Conservation (phyloP, 768 basidiomycete genomes). For the Pisolithus orientalis region DNA sequence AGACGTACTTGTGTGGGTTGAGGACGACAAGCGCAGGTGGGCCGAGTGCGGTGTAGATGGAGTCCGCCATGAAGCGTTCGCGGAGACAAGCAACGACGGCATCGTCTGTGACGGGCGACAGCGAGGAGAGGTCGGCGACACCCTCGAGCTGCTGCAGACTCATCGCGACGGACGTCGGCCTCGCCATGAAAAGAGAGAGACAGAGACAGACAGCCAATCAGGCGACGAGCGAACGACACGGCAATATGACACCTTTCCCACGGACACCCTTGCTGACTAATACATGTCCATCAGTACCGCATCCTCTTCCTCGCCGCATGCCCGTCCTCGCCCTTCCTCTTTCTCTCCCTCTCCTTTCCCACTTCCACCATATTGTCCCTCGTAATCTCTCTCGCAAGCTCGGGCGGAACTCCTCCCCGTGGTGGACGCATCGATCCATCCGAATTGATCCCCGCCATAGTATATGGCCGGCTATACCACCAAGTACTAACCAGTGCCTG, state of each 20-base stretch:
- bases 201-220: neutral
- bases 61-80: slow-evolving; percentile 81
- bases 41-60: slow-evolving; percentile 71
- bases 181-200: slow-evolving; percentile 2
- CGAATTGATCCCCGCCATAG: neutral
- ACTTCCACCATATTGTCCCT: slow-evolving; percentile 18
- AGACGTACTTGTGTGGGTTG: slow-evolving; percentile 89
- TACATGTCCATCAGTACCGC: neutral
- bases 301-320: slow-evolving; percentile 65
- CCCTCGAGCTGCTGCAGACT: slow-evolving; percentile 63
- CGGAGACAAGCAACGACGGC: slow-evolving; percentile 79
- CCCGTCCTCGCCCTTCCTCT: slow-evolving; percentile 52
- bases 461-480: neutral
- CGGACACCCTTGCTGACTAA: slow-evolving; percentile 10
- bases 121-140: slow-evolving; percentile 59
- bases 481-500: neutral
- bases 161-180: slow-evolving; percentile 38
- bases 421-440: slow-evolving; percentile 15
- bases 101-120: slow-evolving; percentile 73
- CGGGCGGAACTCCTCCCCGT: slow-evolving; percentile 26
- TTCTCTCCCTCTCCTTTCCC: slow-evolving; percentile 15
- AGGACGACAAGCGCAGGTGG: slow-evolving; percentile 73
- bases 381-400: slow-evolving; percentile 25
- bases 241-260: neutral
- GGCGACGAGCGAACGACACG: too few relatives aligned